Evolutionary conservation across 2,329 filamentous ascomycete species (phyloP), one percentile per base, ranked within the genome.

Genomic region (Fusarium abutilonis): DNA sequence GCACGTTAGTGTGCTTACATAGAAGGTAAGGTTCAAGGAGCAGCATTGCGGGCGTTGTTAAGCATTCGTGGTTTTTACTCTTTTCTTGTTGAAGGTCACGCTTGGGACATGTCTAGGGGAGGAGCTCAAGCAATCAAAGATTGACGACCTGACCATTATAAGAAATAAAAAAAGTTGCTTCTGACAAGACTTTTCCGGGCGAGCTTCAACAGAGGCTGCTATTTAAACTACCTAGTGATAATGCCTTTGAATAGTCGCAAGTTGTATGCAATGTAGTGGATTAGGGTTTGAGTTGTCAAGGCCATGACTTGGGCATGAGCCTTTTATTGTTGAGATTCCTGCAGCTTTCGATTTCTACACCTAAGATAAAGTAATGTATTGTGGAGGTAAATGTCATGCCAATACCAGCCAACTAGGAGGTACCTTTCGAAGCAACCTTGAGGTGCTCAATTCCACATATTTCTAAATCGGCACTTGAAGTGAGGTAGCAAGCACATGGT

Each of bases 11-110:
- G 60, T 68, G 69, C 60, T 61, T 56, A 61, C 52, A 67, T 71
- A 72, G 69, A 68, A 68, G 64, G 60, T 64, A 69, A 67, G 69
- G 69, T 66, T 38, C 36, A 49, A 36, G 56, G 60, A 56, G 49
- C 42, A 64, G 67, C 61, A 71, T 67, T 64, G 56, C 54, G 53
- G 63, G 56, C 65, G 67, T 67, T 70, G 62, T 49, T 43, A 56
- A 61, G 64, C 59, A 68, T 69, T 68, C 46, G 52, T 52, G 42
- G 46, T 49, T 52, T 64, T 51, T 41, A 50, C 42, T 43, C 55
- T 53, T 40, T 48, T 52, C 47, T 43, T 47, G 38, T 55, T 56
- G 48, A 28, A 39, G 47, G 51, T 34, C 31, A 34, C 14, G 31
- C 23, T 34, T 28, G 49, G 28, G 31, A 51, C 26, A 53, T 39